Percentiles rank a stretch among this genome's conserved stretches.
phyloP scores from a whole-genome alignment of 371 early-diverging fungal species.

The Paraphysoderma sedebokerense region DNA sequence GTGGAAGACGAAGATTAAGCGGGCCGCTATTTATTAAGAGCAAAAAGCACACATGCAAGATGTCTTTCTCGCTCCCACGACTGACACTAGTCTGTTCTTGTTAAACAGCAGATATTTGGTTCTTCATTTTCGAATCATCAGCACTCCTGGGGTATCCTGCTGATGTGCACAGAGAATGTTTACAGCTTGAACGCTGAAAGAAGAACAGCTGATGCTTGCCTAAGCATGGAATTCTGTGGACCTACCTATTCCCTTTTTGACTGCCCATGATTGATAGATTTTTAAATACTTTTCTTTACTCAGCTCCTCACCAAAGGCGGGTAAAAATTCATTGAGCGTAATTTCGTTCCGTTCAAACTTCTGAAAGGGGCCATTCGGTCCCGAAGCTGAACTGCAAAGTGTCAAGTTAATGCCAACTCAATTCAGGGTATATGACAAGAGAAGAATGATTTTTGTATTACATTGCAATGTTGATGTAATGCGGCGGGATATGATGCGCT shows the following conservation, averaged over 20 bases:
- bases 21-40: too few species aligned
- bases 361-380: constrained; percentile 14
- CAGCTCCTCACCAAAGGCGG: constrained; percentile 5
- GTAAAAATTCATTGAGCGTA: constrained; percentile 3
- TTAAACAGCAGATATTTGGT: too few species aligned
- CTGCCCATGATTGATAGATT: constrained; percentile 3
- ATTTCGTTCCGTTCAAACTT: constrained; percentile 14
- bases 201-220: too few species aligned
- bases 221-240: background rate
- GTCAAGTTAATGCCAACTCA: background rate
- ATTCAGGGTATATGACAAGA: background rate
- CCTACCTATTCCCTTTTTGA: background rate
- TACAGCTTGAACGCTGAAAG: too few species aligned
- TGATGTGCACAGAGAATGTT: too few species aligned
- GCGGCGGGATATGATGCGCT: constrained; percentile 41
- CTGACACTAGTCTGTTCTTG: too few species aligned
- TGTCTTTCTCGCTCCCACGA: too few species aligned
- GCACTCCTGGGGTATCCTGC: too few species aligned
- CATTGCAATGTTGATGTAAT: constrained; percentile 70
- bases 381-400: background rate
- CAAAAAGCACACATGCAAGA: too few species aligned
- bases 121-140: too few species aligned
- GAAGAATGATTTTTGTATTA: too few species aligned
- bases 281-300: constrained; percentile 2
- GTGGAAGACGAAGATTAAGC: too few species aligned